Base-by-base conservation (phyloP, 2,329 filamentous ascomycete genomes). In the Pseudofabraea citricarpa region DNA sequence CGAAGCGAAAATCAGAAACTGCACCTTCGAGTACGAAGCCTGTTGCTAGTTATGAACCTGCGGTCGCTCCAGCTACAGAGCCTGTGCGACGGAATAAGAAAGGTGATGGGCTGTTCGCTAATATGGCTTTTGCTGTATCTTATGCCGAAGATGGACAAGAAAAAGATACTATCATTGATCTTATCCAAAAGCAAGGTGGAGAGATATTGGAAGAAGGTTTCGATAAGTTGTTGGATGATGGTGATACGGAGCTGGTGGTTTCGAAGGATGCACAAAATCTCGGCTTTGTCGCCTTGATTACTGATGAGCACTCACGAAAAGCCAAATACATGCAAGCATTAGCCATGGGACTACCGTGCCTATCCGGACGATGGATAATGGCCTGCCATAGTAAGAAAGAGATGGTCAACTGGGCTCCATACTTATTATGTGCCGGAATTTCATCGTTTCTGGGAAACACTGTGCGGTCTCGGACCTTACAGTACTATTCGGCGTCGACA, bases 281-380 rank as follows among this genome's bases (percentile, higher is more conserved):
- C 1, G 84, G 87, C 0, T 97, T 98, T 58, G 81, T 87, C 0
- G 90, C 89, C 4, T 69, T 97, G 12, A 87, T 98, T 47, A 85
- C 90, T 0, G 88, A 97, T 57, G 78, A 80, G 4, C 86, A 95
- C 61, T 93, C 87, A 6, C 81, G 91, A 36, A 90, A 89, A 50
- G 79, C 83, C 39, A 98, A 97, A 61, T 96, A 93, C 63, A 87
- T 97, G 74, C 90, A 97, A 66, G 93, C 93, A 0, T 76, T 98
- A 2, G 90, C 93, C 0, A 76, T 98, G 1, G 89, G 88, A 1
- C 67, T 98, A 0, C 93, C 93, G 0, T 95, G 90, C 56, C 72
- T 98, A 2, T 85, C 88, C 5, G 77, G 81, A 5, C 82, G 83
- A 43, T 98, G 93, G 91, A 70, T 95, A 37, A 73, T 78, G 20